phyloP scores from a whole-genome alignment of 108 stramenopile genomes.

The Skeletonema marinoi region DNA sequence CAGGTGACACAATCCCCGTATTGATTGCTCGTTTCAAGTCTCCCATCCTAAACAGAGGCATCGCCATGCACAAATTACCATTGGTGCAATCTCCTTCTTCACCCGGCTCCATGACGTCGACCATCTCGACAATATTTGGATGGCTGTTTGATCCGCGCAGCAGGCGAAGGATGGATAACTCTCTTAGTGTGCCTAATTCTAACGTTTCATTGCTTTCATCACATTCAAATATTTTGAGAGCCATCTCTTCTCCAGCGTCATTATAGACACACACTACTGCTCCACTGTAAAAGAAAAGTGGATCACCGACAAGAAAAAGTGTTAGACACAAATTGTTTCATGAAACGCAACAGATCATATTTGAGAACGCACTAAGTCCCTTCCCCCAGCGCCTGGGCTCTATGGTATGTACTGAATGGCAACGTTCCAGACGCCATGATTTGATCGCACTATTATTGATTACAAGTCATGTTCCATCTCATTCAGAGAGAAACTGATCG shows the following conservation, averaged over 20 bases:
- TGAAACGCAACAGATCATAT: too few species aligned
- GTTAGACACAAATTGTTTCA: too few species aligned
- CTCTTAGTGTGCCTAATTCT: conserved; percentile 71
- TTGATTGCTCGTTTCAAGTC: conserved; percentile 58
- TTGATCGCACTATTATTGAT: not conserved
- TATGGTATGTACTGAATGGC: conserved; percentile 70
- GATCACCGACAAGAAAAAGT: too few species aligned
- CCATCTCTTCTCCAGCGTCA: conserved; percentile 80
- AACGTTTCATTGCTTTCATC: conserved; percentile 52
- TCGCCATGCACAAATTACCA: conserved; percentile 70
- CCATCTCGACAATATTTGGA: conserved; percentile 73
- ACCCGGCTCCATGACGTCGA: conserved; percentile 66
- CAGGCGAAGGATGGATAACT: conserved; percentile 77
- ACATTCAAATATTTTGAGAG: conserved; percentile 75
- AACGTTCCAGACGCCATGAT: conserved; percentile 76
- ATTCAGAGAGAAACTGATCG: too few species aligned
- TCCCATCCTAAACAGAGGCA: conserved; percentile 70
- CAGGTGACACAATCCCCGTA: conserved; percentile 25
- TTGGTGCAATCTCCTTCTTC: conserved; percentile 59
- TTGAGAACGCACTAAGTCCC: too few species aligned
- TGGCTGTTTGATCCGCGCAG: conserved; percentile 69
- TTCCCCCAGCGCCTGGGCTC: conserved; percentile 70
- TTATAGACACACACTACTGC: conserved; percentile 78
- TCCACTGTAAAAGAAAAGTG: too few species aligned
- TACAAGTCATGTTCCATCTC: too few species aligned